A percentile compares a stretch with the other conserved stretches of the same genome.
Conservation (phyloP, 306 rosid species). For the Chamaecrista fasciculata region DNA sequence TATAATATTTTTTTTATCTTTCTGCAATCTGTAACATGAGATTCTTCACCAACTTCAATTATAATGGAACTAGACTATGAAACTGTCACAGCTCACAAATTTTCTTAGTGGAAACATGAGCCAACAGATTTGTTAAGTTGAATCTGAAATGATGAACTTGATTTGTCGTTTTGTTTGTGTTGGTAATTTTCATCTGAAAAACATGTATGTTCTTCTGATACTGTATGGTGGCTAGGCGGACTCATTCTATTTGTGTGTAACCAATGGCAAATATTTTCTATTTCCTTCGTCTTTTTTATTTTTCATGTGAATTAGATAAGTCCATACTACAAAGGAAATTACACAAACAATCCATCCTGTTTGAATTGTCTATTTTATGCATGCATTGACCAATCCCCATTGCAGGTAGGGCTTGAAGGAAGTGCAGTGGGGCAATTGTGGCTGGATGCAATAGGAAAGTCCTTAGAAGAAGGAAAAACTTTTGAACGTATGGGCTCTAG, state of each 20-base stretch:
- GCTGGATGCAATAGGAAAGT: slow-evolving; percentile 94
- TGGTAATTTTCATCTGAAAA: background rate
- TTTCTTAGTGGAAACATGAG: background rate
- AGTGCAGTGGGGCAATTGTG: slow-evolving; percentile 98
- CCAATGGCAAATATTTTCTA: background rate
- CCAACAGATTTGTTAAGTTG: slow-evolving; percentile 7
- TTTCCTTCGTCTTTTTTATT: background rate
- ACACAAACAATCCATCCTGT: slow-evolving; percentile 9
- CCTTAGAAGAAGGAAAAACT: slow-evolving; percentile 78
- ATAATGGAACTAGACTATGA: background rate
- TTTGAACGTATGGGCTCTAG: slow-evolving; percentile 99
- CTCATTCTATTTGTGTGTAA: background rate
- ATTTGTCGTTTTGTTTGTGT: background rate
- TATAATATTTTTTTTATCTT: slow-evolving; percentile 14
- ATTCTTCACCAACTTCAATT: background rate
- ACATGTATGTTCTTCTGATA: background rate
- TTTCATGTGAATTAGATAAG: background rate
- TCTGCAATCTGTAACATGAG: slow-evolving; percentile 2
- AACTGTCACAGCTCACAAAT: background rate
- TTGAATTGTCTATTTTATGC: slow-evolving; percentile 8
- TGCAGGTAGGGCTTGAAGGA: slow-evolving; percentile 99
- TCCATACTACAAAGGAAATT: background rate
- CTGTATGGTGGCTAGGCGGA: background rate
- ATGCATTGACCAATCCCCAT: slow-evolving; percentile 37
- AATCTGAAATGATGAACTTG: slow-evolving; percentile 9